Evolutionary conservation across 106 monocot species (phyloP), one percentile per base, ranked within the genome.

Genomic region (Platanthera guangdongensis): DNA sequence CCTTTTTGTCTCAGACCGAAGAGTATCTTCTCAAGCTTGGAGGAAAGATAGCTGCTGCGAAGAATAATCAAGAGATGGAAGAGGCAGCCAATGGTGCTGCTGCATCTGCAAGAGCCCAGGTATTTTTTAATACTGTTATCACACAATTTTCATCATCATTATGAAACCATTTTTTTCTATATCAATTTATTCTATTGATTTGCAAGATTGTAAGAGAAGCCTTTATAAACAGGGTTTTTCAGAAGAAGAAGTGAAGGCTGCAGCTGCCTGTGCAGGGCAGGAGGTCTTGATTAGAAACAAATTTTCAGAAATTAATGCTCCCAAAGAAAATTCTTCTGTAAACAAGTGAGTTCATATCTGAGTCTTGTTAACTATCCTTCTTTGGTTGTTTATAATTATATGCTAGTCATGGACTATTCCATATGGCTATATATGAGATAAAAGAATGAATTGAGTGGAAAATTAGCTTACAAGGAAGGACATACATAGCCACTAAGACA

Each of bases 281-380:
- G 97, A 97, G 73, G 94, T 92, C 11, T 83, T 92, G 84, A 94
- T 97, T 60, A 86, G 94, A 60, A 91, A 97, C 73, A 84, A 83
- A 71, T 97, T 97, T 57, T 91, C 97, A 50, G 97, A 97, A 80
- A 97, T 97, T 87, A 94, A 97, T 83, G 97, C 94, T 50, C 94
- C 91, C 25, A 97, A 62, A 70, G 91, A 92, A 5, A 91, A 67
- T 79, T 81, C 84, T 39, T 96, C 97, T 48, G 94, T 77, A 79
- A 94, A 89, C 84, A 97, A 94, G 97, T 97, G 82, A 84, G 85
- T 47, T 57, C 25, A 8, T 52, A 22, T 9, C 45, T 64, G 14
- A n/a, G 25, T 21, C 7, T 46, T 30, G 4, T 8, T 45, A 15
- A 39, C 10, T 75, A 47, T 53, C 0, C 51, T 52, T 74, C 25